Conservation (phyloP, 768 basidiomycete species). For the Amanita rubescens region DNA sequence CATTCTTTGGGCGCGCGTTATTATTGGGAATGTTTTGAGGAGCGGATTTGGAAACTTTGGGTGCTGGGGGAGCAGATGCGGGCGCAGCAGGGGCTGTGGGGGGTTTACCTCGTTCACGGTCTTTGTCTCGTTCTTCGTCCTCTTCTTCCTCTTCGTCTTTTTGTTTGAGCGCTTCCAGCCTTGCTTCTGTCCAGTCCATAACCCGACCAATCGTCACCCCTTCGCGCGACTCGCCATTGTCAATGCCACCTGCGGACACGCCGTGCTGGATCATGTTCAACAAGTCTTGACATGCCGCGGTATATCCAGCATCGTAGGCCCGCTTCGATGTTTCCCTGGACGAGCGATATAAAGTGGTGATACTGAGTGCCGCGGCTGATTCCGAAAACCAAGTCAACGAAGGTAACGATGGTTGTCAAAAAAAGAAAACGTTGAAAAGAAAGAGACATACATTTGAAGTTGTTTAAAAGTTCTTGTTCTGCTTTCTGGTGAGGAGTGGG, state of each 20-base stretch:
- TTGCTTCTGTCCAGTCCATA: slow-evolving; percentile 81
- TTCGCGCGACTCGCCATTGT: slow-evolving; percentile 37
- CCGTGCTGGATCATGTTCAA: slow-evolving; percentile 79
- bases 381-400: not conserved
- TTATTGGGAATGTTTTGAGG: slow-evolving; percentile 18
- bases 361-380: slow-evolving; percentile 74
- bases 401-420: not conserved
- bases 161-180: slow-evolving; percentile 67
- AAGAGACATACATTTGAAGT: slow-evolving; percentile 61
- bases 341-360: slow-evolving; percentile 79
- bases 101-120: slow-evolving; percentile 39
- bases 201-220: slow-evolving; percentile 70
- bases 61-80: slow-evolving; percentile 2
- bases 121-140: slow-evolving; percentile 66
- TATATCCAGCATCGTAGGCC: slow-evolving; percentile 77
- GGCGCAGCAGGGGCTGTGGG: slow-evolving; percentile 15
- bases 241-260: slow-evolving; percentile 54
- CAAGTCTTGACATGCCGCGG: slow-evolving; percentile 72
- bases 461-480: slow-evolving; percentile 73
- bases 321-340: slow-evolving; percentile 71
- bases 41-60: slow-evolving; percentile 16
- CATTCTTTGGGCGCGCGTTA: not conserved
- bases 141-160: slow-evolving; percentile 80
- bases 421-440: not conserved
- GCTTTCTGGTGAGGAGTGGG: slow-evolving; percentile 69